Evolutionary conservation across 2,329 filamentous ascomycete species (phyloP).

Genomic region (Samsoniella hepiali): DNA sequence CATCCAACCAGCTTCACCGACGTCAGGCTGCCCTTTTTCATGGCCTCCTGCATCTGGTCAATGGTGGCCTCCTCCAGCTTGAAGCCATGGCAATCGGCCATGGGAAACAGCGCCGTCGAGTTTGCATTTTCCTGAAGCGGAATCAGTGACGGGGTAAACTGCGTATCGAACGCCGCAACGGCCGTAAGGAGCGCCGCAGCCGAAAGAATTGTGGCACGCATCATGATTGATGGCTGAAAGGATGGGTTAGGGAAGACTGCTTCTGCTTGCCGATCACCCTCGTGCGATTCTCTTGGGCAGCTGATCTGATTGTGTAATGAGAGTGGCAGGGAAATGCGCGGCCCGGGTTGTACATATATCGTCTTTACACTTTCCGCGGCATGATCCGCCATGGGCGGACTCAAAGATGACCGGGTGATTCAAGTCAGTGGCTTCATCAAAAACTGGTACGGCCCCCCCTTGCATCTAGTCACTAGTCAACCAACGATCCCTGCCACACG

Average conservation of each 20-base stretch:
- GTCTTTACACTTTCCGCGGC: background rate
- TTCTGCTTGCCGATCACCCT: background rate
- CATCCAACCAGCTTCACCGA: slow-evolving; percentile 58
- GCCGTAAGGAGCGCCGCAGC: slow-evolving; percentile 12
- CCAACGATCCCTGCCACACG: background rate
- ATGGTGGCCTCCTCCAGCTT: slow-evolving; percentile 67
- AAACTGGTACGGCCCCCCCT: too few species aligned
- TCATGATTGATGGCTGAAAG: background rate
- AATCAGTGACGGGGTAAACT: slow-evolving; percentile 30
- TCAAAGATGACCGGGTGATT: too few species aligned
- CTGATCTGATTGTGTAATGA: background rate
- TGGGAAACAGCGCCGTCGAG: slow-evolving; percentile 51
- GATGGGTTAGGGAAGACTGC: background rate
- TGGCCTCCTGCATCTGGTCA: slow-evolving; percentile 60
- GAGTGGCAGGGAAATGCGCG: background rate
- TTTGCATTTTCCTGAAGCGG: slow-evolving; percentile 37
- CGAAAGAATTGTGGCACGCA: slow-evolving; percentile 12
- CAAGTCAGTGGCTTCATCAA: too few species aligned
- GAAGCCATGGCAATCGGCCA: slow-evolving; percentile 59
- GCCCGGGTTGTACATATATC: background rate
- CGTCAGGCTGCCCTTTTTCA: slow-evolving; percentile 53
- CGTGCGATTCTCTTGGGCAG: background rate
- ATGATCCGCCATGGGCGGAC: background rate
- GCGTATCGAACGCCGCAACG: slow-evolving; percentile 5
- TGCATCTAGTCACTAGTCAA: background rate